Conservation (phyloP, 441 rosid genomes). For the Populus tomentosa region DNA sequence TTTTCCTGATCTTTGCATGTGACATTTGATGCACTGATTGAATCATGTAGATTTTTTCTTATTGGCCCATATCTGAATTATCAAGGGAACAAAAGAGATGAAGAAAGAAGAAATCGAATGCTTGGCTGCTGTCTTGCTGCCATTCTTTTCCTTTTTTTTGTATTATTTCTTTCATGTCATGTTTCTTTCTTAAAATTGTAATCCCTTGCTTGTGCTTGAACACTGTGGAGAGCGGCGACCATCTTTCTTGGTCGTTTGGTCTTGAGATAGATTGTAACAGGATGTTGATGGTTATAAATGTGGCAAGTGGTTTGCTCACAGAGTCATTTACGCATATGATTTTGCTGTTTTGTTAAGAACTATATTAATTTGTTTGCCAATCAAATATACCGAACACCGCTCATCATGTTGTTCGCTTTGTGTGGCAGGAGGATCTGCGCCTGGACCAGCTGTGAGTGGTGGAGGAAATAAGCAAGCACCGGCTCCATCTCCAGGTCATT, state of each 20-base stretch:
- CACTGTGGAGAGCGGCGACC: not conserved
- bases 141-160: not conserved
- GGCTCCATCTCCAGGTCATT: constrained; percentile 27
- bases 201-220: not conserved
- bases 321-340: not conserved
- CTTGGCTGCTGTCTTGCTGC: not conserved
- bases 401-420: constrained; percentile 8
- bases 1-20: not conserved
- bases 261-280: not conserved
- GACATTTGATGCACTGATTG: not conserved
- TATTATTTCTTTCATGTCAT: not conserved
- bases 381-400: no score
- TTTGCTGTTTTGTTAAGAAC: not conserved
- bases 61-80: not conserved
- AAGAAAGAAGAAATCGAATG: not conserved
- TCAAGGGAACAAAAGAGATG: not conserved
- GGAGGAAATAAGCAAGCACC: constrained; percentile 21
- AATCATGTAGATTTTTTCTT: not conserved
- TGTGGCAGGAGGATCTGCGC: constrained; percentile 8
- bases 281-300: not conserved
- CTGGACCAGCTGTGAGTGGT: not conserved
- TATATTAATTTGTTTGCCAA: not conserved
- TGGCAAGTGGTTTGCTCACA: not conserved
- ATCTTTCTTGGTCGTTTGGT: not conserved
- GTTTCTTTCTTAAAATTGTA: not conserved